Percentiles rank a stretch among this genome's conserved stretches.
Evolutionary conservation across 768 basidiomycete species (phyloP).

Genomic region (Psilocybe cyanescens): DNA sequence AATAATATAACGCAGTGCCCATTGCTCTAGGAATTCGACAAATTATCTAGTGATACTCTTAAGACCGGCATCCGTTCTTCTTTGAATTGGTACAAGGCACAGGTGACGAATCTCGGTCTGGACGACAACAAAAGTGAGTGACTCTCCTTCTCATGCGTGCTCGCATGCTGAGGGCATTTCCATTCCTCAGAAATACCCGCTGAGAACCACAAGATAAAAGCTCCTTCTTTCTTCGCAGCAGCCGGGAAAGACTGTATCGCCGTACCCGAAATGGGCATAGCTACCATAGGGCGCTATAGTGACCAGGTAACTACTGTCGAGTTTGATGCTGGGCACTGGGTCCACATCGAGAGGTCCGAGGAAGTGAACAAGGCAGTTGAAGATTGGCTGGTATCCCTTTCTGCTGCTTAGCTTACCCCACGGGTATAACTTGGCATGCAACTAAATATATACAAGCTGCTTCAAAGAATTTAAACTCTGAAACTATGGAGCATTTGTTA

Average conservation of each 20-base stretch:
- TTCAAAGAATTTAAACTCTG: no score
- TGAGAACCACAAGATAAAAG: background rate
- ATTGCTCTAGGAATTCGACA: background rate
- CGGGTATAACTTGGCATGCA: no score
- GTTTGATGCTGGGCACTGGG: background rate
- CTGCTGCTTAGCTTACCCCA: background rate
- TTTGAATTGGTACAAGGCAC: background rate
- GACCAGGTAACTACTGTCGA: background rate
- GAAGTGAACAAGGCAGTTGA: constrained; percentile 1
- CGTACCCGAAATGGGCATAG: background rate
- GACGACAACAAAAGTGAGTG: background rate
- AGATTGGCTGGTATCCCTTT: background rate
- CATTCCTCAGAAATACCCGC: background rate
- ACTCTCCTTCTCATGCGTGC: background rate
- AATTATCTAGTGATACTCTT: background rate
- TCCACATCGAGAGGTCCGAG: background rate
- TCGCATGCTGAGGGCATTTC: background rate
- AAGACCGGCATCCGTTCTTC: background rate
- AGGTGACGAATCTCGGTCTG: background rate
- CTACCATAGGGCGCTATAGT: background rate
- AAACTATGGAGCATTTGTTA: no score
- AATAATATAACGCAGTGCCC: background rate
- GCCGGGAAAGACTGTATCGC: background rate
- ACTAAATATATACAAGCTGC: no score
- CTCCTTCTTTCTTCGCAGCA: background rate